phyloP scores from a whole-genome alignment of 2,329 filamentous ascomycete species.

The Byssochlamys sp. region DNA sequence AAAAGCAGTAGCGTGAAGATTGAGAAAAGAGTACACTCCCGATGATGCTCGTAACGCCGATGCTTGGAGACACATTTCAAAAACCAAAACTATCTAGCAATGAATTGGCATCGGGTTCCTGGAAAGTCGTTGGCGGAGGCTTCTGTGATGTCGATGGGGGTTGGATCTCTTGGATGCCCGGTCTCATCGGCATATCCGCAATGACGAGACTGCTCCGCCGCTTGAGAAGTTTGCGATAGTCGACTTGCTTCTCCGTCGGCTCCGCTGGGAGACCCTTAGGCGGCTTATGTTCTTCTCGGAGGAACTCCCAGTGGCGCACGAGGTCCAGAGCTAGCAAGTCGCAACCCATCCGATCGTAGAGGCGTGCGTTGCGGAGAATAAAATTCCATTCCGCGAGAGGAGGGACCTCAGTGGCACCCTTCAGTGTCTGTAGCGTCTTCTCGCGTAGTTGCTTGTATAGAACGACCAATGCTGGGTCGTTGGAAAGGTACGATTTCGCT shows the following conservation, averaged over 20 bases:
- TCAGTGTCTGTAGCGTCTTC: constrained; percentile 70
- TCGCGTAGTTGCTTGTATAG: constrained; percentile 79
- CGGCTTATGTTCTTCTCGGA: constrained; percentile 16
- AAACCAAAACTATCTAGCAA: constrained; percentile 91
- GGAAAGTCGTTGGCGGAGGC: constrained; percentile 63
- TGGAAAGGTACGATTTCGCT: constrained; percentile 71
- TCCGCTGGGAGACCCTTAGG: constrained; percentile 29
- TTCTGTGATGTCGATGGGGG: constrained; percentile 21
- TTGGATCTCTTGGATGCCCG: constrained; percentile 38
- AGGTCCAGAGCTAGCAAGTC: constrained; percentile 80
- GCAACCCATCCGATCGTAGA: constrained; percentile 88
- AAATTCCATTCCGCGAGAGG: constrained; percentile 79
- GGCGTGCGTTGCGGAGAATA: constrained; percentile 69
- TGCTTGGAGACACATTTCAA: constrained; percentile 31
- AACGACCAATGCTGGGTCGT: constrained; percentile 80
- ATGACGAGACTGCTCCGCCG: constrained; percentile 70
- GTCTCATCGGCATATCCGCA: constrained; percentile 48
- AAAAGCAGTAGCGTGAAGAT: background rate
- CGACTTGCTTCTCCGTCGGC: constrained; percentile 31
- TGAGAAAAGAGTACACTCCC: background rate
- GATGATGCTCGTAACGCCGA: background rate
- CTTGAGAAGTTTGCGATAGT: constrained; percentile 59
- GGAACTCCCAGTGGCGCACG: constrained; percentile 46
- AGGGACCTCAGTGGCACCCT: constrained; percentile 72
- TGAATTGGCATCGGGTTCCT: constrained; percentile 84